Conservation (phyloP, 2,329 filamentous ascomycete species). For the Fusarium newnesense region DNA sequence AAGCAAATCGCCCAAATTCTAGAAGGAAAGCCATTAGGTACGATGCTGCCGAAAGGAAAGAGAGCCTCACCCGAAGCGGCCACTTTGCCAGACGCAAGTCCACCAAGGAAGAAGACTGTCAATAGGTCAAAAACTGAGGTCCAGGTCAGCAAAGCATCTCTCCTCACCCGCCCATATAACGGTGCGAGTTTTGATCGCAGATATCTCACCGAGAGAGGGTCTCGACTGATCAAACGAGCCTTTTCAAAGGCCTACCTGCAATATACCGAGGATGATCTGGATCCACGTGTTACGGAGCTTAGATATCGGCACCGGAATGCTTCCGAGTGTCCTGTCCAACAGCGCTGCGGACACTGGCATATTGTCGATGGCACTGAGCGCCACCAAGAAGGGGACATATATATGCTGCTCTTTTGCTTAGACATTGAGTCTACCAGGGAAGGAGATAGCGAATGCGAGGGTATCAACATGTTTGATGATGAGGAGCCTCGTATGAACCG, state of each 20-base stretch:
- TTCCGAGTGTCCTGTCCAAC: fast-evolving
- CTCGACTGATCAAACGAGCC: no score
- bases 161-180: background rate
- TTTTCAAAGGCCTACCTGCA: background rate
- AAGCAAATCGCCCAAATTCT: fast-evolving
- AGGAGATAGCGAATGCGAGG: background rate
- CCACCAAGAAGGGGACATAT: background rate
- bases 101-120: background rate
- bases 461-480: background rate
- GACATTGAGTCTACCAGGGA: fast-evolving
- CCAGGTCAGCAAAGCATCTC: background rate
- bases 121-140: background rate
- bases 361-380: background rate
- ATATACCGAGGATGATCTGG: background rate
- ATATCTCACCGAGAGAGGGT: background rate
- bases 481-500: background rate
- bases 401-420: fast-evolving
- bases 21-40: fast-evolving
- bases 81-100: background rate
- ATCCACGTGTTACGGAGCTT: background rate
- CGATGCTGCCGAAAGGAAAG: background rate
- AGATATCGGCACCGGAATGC: background rate
- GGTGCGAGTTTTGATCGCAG: background rate
- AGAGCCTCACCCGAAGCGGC: background rate
- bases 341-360: background rate